These are phyloP conservation scores for Rhododendron molle DNA, from an alignment of 148 eudicot species.

Conservation along the genomic window DNA sequence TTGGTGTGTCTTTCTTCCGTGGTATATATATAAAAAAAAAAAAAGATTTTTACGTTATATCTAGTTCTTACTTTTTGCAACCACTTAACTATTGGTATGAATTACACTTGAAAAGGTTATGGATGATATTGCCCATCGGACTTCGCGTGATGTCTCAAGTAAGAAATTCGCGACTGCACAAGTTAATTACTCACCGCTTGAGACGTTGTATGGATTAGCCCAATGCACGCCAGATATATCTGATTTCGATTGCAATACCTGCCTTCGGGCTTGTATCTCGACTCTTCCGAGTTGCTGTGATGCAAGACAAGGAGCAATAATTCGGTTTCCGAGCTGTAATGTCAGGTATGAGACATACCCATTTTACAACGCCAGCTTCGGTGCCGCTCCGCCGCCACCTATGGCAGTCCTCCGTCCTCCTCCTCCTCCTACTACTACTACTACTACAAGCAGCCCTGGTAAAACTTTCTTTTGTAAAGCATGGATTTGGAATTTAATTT, in stretches of 20 bases:
- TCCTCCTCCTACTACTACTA: background rate
- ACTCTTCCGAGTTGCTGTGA: constrained; percentile 5
- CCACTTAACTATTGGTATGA: background rate
- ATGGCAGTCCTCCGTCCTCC: background rate
- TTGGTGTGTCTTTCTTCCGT: background rate
- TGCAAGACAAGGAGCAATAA: background rate
- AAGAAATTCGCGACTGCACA: constrained; percentile 21
- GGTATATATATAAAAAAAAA: background rate
- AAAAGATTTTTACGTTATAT: background rate
- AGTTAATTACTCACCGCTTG: constrained; percentile 1
- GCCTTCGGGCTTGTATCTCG: constrained; percentile 1
- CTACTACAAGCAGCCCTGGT: background rate
- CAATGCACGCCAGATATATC: constrained; percentile 43
- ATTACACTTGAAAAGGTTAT: background rate
- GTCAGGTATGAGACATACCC: background rate
- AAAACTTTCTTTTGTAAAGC: background rate
- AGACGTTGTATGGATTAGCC: constrained; percentile 18
- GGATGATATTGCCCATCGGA: background rate
- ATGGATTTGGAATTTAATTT: background rate
- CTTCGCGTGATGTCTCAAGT: background rate
- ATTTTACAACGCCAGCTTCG: background rate
- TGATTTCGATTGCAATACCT: constrained; percentile 8
- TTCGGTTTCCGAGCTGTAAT: background rate
- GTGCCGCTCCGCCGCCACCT: background rate
- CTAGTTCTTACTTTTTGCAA: background rate